Percentiles rank a stretch among this genome's conserved stretches.
These are phyloP conservation scores for Terfezia claveryi DNA, from an alignment of 495 filamentous ascomycete genomes.

Conservation along the genomic window DNA sequence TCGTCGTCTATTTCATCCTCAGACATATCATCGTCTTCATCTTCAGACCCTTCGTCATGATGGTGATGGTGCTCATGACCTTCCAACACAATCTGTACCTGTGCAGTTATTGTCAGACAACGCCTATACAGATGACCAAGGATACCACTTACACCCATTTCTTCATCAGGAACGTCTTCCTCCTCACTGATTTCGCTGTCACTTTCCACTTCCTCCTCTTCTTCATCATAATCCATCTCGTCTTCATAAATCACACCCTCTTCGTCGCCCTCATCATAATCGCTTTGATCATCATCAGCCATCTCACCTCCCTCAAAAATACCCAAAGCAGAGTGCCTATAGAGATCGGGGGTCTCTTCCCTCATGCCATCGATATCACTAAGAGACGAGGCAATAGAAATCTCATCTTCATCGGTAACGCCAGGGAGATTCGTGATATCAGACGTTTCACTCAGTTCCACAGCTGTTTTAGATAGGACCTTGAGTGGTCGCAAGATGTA, in stretches of 20 bases:
- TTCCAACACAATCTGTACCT: constrained; percentile 71
- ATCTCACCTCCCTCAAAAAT: constrained; percentile 82
- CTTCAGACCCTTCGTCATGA: constrained; percentile 39
- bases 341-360: constrained; percentile 92
- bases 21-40: constrained; percentile 44
- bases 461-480: constrained; percentile 66
- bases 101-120: constrained; percentile 25
- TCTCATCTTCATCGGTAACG: constrained; percentile 64
- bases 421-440: constrained; percentile 46
- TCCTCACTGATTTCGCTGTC: constrained; percentile 86
- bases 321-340: constrained; percentile 84
- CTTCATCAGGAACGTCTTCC: constrained; percentile 53
- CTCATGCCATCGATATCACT: constrained; percentile 72
- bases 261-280: constrained; percentile 72
- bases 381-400: constrained; percentile 70
- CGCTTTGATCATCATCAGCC: constrained; percentile 49
- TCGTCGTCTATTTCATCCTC: constrained; percentile 33
- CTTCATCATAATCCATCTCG: constrained; percentile 45
- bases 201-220: constrained; percentile 40
- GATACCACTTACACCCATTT: constrained; percentile 35
- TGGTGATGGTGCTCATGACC: constrained; percentile 42
- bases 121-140: not conserved
- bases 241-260: constrained; percentile 49
- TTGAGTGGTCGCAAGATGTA: constrained; percentile 82
- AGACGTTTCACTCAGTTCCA: constrained; percentile 53